Conservation (phyloP, 371 early-diverging fungal species). For the Saksenaea vasiformis region DNA sequence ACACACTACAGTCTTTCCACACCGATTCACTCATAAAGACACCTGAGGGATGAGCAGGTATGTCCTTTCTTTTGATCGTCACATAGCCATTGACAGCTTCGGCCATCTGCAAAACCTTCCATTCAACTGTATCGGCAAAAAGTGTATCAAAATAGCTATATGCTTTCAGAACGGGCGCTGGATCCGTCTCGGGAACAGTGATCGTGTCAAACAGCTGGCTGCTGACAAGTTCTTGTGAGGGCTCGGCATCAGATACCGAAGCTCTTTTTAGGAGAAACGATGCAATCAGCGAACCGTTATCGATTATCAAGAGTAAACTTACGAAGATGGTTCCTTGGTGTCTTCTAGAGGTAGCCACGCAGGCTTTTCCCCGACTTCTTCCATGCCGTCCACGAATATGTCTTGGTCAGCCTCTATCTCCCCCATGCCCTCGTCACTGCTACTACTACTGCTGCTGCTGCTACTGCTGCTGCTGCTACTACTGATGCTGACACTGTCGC, state of each 20-base stretch:
- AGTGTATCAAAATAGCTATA: slow-evolving; percentile 26
- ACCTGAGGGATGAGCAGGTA: slow-evolving; percentile 51
- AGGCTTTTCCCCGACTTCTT: slow-evolving; percentile 12
- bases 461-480: not conserved
- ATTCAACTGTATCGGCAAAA: slow-evolving; percentile 6
- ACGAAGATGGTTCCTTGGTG: not conserved
- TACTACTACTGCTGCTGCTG: slow-evolving; percentile 1
- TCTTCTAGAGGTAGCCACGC: not conserved
- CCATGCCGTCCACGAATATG: slow-evolving; percentile 40
- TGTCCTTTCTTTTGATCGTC: slow-evolving; percentile 41
- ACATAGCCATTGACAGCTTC: slow-evolving; percentile 31
- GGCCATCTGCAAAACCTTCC: slow-evolving; percentile 25
- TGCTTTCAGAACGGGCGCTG: slow-evolving; percentile 23
- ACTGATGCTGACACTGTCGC: not conserved
- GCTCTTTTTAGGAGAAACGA: not conserved
- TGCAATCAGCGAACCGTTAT: not conserved
- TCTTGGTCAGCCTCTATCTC: slow-evolving; percentile 30
- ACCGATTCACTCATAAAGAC: slow-evolving; percentile 51
- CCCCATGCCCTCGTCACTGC: slow-evolving; percentile 47
- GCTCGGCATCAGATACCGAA: not conserved
- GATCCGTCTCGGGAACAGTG: slow-evolving; percentile 33
- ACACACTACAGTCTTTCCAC: slow-evolving; percentile 56
- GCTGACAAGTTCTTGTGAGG: not conserved
- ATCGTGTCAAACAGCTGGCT: slow-evolving; percentile 2
- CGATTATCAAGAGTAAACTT: no score